Evolutionary conservation across 2,329 filamentous ascomycete species (phyloP), one percentile per base, ranked within the genome.

Genomic region (Aspergillus novofumigatus): DNA sequence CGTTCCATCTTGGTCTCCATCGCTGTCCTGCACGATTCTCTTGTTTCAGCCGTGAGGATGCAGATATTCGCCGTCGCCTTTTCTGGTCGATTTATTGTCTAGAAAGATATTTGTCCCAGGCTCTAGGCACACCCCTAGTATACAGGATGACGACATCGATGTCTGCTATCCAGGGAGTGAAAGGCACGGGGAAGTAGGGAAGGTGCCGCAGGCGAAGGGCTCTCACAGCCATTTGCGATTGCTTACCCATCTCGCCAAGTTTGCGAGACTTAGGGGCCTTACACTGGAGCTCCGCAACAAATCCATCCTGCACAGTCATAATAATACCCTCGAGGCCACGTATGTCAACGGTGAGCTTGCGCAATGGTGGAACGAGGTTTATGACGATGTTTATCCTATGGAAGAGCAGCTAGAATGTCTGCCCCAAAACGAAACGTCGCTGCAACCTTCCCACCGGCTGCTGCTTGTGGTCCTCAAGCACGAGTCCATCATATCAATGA

Each of bases 81-180:
- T 85, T 85, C 59, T 85, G 82, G 82, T 80, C 80, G 1, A 76
- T 84, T 0, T 86, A 85, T 51, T 79, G 74, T 17, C 67, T 84
- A 0, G 83, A 85, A 47, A 74, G 83, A 49, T 80, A 83, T 55
- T 71, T 85, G 0, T 83, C 80, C 8, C 83, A 85, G 49, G 81
- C 81, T 0, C 75, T 85, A 1, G 83, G 83, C 0, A 71, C 84
- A 0, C 83, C 83, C 69, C 84, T 0, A 78, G 79, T 21, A 79
- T 86, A 10, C 77, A 78, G 52, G 83, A 85, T 58, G 79, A 84
- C 47, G 83, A 85, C 55, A 68, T 85, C 5, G 83, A 85, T 61
- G 83, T 85, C 1, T 85, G 83, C 59, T 81, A 81, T 55, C 80
- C 79, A 0, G 77, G 76, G 0, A 67, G 77, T 2, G 82, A 84